Evolutionary conservation across 1,284 basidiomycete species (phyloP), one percentile per base, ranked within the genome.

Genomic region (Naganishia sp.): DNA sequence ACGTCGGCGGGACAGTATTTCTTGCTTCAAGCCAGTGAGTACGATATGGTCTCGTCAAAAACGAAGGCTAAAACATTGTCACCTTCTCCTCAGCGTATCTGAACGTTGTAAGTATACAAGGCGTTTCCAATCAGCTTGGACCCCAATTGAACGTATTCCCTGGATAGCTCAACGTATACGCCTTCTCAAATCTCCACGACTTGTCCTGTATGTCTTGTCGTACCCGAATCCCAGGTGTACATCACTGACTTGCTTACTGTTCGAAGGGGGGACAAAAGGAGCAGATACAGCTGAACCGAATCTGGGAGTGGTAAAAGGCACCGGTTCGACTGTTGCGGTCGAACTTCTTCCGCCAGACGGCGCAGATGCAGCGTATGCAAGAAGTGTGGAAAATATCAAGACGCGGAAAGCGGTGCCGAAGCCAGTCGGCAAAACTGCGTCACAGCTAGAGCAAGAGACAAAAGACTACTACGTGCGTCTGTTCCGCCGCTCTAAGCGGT

Each of bases 1-100:
- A 98, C 94, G 2, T 92, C 90, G 72, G 94, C 94, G 74, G 70
- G 89, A 7, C 93, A 92, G 67, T 98, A 96, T 76, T 79, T 98
- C 70, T 81, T 99, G 18, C 77, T 80, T 83, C 97, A 67, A 25
- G 77, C 78, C 10, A 76, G 78, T 79, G 42, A 73, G 77, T 73
- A 17, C 78, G 74, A 18, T 0, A 11, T 0, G 41, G 63, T 47
- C 25, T 54, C 63, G 17, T 54, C 39, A 21, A 10, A 32, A 32
- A 54, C n/a, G 4, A 10, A 6, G 18, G 25, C 28, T 10, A 23
- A 13, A 15, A 32, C 13, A 6, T 35, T 17, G 41, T 64, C 17
- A 31, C 41, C 43, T 64, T 21, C 47, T 1, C 9, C 31, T 32
- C 57, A 78, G 76, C 76, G 3, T 76, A 76, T 57, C 72, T 78